Conservation (phyloP, 2,329 filamentous ascomycete species). For the Colletotrichum higginsianum region DNA sequence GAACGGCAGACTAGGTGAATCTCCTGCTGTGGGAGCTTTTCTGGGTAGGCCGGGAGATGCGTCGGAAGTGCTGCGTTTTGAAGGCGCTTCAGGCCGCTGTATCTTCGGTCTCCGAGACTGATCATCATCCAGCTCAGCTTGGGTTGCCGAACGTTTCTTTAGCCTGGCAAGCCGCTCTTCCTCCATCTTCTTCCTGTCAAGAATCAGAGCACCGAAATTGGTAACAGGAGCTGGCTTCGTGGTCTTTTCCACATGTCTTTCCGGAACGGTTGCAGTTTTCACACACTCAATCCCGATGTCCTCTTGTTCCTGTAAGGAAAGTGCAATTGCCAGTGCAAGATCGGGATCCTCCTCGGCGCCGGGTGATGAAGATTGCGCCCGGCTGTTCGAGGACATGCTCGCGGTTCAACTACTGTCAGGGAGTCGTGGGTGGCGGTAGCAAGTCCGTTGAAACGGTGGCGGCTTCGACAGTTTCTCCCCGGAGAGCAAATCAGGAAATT, state of each 20-base stretch:
- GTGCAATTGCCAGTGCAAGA: constrained; percentile 71
- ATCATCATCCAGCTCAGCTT: constrained; percentile 34
- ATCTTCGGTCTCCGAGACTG: constrained; percentile 44
- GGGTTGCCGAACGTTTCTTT: constrained; percentile 64
- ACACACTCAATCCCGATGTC: background rate
- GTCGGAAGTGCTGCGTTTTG: background rate
- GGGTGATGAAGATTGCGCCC: constrained; percentile 14
- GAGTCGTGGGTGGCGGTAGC: background rate
- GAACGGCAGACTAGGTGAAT: constrained; percentile 55
- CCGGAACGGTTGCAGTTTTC: background rate
- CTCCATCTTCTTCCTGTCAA: constrained; percentile 90
- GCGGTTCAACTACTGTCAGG: too few relatives aligned
- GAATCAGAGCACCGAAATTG: constrained; percentile 60
- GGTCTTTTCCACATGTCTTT: background rate
- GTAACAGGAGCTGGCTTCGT: constrained; percentile 29
- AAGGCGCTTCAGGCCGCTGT: constrained; percentile 18
- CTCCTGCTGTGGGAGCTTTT: background rate
- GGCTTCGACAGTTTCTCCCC: background rate
- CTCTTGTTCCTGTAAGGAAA: constrained; percentile 63
- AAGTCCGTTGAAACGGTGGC: background rate
- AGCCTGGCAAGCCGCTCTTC: constrained; percentile 82
- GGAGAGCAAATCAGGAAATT: too few relatives aligned
- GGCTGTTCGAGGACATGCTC: constrained; percentile 16
- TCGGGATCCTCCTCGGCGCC: constrained; percentile 69
- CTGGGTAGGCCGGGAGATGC: background rate